Evolutionary conservation across 2,329 filamentous ascomycete genomes (phyloP), one percentile per base, ranked within the genome.

Genomic region (Chrysosporium queenslandicum): DNA sequence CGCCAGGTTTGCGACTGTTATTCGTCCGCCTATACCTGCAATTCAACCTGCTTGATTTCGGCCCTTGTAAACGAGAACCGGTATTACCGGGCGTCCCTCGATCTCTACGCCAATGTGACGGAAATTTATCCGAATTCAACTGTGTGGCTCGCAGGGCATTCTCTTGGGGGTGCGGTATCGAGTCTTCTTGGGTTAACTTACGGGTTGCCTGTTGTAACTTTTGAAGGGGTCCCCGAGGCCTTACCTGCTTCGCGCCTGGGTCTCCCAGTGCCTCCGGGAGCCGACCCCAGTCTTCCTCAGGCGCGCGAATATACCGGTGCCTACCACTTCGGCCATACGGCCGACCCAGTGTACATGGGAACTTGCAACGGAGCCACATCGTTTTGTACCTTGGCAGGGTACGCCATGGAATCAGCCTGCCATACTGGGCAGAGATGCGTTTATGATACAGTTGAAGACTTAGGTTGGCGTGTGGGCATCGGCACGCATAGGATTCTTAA

Each of bases 1-100:
- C 83, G 86, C 55, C 85, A 94, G 65, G 89, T 95, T 52, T 98
- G 92, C 69, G 86, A 95, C 66, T 98, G 92, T 66, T 87, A 89
- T 56, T 87, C 86, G 1, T 80, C 82, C 9, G 87, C 89, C 0
- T 97, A 89, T 64, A 83, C 84, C 12, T 96, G 90, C 74, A 96
- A 97, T 72, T 83, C 87, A 60, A 95, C 90, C 0, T 98, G 92
- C 64, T 81, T 98, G 3, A 77, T 79, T 46, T 75, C 83, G 58
- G 83, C 86, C 1, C 73, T 97, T 58, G 78, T 74, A 42, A 81
- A 87, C 29, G 91, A 96, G 71, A 88, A 92, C 63, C 82, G 86
- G 46, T 97, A 98, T 68, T 98, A 97, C 66, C 83, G 84, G 56
- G 88, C 91, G 2, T 87, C 87, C 12, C 81, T 88, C 53, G 86